Conservation (phyloP, 352 stramenopile genomes). For the Phytophthora hybrid region DNA sequence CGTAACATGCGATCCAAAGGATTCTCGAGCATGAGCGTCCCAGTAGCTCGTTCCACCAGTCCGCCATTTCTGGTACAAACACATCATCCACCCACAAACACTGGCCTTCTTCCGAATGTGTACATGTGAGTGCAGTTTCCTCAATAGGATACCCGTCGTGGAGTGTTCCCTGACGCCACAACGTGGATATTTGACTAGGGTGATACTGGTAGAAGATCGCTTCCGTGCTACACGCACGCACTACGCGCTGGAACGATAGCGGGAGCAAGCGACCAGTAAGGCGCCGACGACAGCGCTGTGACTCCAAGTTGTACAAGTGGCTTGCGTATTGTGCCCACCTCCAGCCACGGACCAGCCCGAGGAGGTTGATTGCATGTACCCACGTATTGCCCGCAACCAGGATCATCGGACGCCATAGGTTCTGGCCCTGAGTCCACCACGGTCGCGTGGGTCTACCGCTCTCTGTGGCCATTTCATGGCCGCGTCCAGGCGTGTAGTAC, state of each 20-base stretch:
- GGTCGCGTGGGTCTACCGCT: background rate
- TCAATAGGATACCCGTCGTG: too few relatives aligned
- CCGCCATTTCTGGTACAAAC: too few relatives aligned
- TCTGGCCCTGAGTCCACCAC: background rate
- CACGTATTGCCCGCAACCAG: background rate
- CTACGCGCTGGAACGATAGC: background rate
- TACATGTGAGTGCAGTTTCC: too few relatives aligned
- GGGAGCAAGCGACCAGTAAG: background rate
- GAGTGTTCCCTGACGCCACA: background rate
- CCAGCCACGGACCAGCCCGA: background rate
- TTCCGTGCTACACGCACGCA: too few relatives aligned
- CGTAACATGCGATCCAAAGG: too few relatives aligned
- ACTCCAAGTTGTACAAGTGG: background rate
- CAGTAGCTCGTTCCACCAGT: too few relatives aligned
- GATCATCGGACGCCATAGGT: background rate
- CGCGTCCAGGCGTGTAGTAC: background rate
- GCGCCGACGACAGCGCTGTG: background rate
- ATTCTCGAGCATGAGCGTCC: too few relatives aligned
- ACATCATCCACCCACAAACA: too few relatives aligned
- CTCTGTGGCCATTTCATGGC: background rate
- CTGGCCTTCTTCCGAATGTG: too few relatives aligned
- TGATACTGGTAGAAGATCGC: background rate
- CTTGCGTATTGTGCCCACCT: background rate
- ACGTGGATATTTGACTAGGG: background rate
- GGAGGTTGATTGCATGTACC: background rate